A percentile compares a stretch with the other conserved stretches of the same genome.
Conservation (phyloP, 345 rosid genomes). For the Abelmoschus esculentus region DNA sequence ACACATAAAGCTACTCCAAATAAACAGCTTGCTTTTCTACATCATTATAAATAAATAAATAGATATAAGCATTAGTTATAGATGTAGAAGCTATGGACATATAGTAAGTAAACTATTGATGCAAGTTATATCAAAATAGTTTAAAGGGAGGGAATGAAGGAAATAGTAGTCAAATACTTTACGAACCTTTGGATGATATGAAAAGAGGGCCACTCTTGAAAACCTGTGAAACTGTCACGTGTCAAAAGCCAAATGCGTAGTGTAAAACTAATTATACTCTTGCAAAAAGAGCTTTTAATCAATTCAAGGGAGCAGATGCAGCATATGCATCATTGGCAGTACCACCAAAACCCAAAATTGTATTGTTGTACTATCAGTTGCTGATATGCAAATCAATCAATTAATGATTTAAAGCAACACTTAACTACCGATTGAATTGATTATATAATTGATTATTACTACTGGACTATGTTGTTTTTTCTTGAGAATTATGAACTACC, state of each 20-base stretch:
- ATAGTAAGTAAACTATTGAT: background rate
- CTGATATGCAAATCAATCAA: background rate
- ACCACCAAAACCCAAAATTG: background rate
- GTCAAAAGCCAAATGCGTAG: slow-evolving; percentile 7
- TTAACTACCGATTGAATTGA: background rate
- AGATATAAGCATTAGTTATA: background rate
- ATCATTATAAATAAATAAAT: no score
- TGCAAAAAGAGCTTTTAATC: background rate
- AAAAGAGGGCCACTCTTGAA: slow-evolving; percentile 95
- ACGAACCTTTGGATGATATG: slow-evolving; percentile 94
- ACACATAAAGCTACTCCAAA: no score
- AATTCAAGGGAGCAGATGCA: background rate
- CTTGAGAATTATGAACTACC: background rate
- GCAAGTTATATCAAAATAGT: background rate
- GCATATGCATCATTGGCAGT: background rate
- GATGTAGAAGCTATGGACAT: background rate
- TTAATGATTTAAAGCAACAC: background rate
- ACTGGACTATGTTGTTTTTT: background rate
- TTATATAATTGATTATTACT: background rate
- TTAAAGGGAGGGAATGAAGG: background rate
- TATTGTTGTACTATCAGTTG: background rate
- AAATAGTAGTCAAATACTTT: background rate
- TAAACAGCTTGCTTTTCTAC: no score
- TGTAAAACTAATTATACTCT: background rate
- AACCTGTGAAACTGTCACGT: slow-evolving; percentile 42